Percentiles rank a stretch among this genome's conserved stretches.
These are phyloP conservation scores for Lactarius evosmus DNA, from an alignment of 768 basidiomycete species.

Conservation along the genomic window DNA sequence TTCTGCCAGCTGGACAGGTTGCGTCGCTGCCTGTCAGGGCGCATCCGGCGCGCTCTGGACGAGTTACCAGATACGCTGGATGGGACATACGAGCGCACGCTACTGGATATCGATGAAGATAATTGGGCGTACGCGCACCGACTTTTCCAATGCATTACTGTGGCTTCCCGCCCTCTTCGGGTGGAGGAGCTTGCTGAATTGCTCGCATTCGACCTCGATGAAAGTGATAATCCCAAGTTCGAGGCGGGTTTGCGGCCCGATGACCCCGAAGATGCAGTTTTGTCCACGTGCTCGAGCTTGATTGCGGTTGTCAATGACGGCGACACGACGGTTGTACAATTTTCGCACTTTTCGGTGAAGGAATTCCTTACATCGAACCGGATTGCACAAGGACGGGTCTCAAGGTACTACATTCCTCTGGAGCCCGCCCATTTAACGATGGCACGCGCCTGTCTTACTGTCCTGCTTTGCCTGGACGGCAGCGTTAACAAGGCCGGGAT, in stretches of 20 bases:
- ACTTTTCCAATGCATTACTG: background rate
- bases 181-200: background rate
- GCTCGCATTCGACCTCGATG: background rate
- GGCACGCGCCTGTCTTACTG: background rate
- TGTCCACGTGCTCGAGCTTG: background rate
- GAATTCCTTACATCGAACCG: background rate
- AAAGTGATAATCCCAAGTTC: background rate
- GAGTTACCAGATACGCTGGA: background rate
- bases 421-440: background rate
- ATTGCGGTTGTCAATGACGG: background rate
- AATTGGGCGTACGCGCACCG: background rate
- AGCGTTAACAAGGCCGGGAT: background rate
- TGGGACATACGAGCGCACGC: background rate
- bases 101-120: too few relatives aligned
- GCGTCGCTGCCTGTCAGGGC: too few relatives aligned
- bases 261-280: background rate
- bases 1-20: too few relatives aligned
- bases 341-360: background rate
- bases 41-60: background rate
- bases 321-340: background rate
- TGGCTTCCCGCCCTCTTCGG: background rate
- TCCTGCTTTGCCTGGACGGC: background rate
- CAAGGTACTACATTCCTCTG: background rate
- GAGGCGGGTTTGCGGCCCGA: background rate
- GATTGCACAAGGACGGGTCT: background rate